Conservation (phyloP, 768 basidiomycete species). For the Podaxis carcinomalis region DNA sequence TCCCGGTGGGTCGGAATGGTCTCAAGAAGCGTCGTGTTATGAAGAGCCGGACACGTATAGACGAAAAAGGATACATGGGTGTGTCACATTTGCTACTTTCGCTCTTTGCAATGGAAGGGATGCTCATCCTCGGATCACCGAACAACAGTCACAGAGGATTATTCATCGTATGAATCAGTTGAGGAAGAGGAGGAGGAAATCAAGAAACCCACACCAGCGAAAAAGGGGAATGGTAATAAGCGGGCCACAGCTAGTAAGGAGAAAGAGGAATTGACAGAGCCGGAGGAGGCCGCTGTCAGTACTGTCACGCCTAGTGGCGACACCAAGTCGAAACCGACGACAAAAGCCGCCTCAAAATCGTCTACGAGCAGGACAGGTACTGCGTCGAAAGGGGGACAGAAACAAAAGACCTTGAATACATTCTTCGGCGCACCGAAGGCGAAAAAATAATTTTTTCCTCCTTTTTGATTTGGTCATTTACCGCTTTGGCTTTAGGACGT, state of each 20-base stretch:
- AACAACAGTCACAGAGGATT: constrained; percentile 65
- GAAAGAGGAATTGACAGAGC: not conserved
- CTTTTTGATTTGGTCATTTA: not conserved
- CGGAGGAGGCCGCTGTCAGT: constrained; percentile 9
- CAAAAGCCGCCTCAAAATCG: not conserved
- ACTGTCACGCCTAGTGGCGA: not conserved
- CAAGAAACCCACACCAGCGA: constrained; percentile 7
- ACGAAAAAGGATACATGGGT: constrained; percentile 76
- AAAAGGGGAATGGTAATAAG: constrained; percentile 7
- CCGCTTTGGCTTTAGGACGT: not conserved
- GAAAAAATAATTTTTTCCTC: constrained; percentile 5
- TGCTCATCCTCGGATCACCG: constrained; percentile 5
- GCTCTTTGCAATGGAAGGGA: not conserved
- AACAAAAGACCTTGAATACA: constrained; percentile 6
- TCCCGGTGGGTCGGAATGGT: constrained; percentile 78
- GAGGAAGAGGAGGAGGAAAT: constrained; percentile 41
- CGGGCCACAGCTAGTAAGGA: constrained; percentile 6
- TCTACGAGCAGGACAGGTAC: not conserved
- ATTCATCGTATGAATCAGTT: constrained; percentile 78
- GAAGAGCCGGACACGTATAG: constrained; percentile 50
- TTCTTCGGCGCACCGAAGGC: constrained; percentile 14
- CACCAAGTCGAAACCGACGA: not conserved
- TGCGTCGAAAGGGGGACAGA: not conserved
- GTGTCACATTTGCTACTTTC: constrained; percentile 18
- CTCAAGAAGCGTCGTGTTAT: constrained; percentile 66